Conservation (phyloP, 176 grass and related monocot species). For the Leersia perrieri region DNA sequence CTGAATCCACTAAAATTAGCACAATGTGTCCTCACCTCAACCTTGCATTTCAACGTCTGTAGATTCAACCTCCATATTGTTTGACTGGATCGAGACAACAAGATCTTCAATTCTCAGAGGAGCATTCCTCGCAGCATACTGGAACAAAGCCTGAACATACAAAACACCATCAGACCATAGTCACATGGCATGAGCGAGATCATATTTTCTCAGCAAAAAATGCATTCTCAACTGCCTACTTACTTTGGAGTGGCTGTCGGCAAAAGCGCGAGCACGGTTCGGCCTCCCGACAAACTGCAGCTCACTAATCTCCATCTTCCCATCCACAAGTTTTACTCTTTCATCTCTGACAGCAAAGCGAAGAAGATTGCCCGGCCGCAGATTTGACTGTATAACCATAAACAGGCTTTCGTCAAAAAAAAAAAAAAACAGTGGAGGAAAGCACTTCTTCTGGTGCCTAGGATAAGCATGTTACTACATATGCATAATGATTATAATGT, state of each 20-base stretch:
- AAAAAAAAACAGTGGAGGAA: background rate
- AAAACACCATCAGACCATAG: background rate
- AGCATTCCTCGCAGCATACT: constrained; percentile 76
- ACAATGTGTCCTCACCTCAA: constrained; percentile 21
- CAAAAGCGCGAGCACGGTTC: constrained; percentile 71
- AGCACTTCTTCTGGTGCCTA: background rate
- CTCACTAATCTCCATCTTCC: constrained; percentile 63
- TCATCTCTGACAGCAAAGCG: constrained; percentile 81
- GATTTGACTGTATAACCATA: constrained; percentile 55
- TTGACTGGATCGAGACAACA: constrained; percentile 56
- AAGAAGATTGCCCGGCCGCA: constrained; percentile 70
- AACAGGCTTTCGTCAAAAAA: too few relatives aligned
- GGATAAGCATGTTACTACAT: background rate
- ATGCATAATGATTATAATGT: background rate
- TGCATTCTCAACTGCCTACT: constrained; percentile 19
- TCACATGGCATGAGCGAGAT: background rate
- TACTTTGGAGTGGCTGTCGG: constrained; percentile 95
- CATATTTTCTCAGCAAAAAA: constrained; percentile 14
- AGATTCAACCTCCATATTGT: constrained; percentile 43
- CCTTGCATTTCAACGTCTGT: constrained; percentile 83
- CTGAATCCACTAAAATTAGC: background rate
- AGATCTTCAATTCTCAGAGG: constrained; percentile 86
- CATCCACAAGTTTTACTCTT: constrained; percentile 73
- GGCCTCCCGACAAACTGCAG: constrained; percentile 66
- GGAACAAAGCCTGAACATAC: constrained; percentile 75